Evolutionary conservation across 352 stramenopile genomes (phyloP), one percentile per base, ranked within the genome.

Genomic region (Peronosclerospora sorghi): DNA sequence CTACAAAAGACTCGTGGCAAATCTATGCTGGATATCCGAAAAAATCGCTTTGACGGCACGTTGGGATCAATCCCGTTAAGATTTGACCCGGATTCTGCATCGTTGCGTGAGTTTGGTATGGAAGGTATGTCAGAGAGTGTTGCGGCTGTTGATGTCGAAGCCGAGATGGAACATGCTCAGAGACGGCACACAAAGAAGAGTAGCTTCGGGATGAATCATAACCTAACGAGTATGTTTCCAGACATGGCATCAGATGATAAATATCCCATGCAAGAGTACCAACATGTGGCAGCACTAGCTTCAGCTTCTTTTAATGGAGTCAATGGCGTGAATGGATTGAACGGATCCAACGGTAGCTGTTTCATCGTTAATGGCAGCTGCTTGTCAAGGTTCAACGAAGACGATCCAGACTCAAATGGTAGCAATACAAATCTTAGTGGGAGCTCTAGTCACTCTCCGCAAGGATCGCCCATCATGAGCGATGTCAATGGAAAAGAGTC

Each of bases 21-120:
- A 14, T 97, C 96, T 55, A 97, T 91, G 49, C 48, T 99, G 8
- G 95, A 99, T 50, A 81, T 99, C 35, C 86, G 86, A 40, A 98
- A 98, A 68, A 98, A 98, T 59, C 81, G 93, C 7, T 97, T 96
- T 49, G 86, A 96, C 48, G 93, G 93, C 28, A 71, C 81, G 20
- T 56, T 97, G 9, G 93, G 93, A 29, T 87, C 73, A 14, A 86
- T 96, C 42, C 63, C 63, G 13, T 62, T 98, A 7, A 53, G 48
- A 15, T 98, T 95, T 58, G 81, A 97, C 46, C 37, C 32, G 20
- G 60, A 77, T 5, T 69, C 79, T 17, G 75, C 52, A 41, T 79
- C 63, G 4, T 48, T 91, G 41, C 47, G 54, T 21, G 82, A 95
- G 73, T 53, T 87, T 42, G 62, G 71, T 21, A 58, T 73, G 14